Base-by-base conservation (phyloP, 2,329 filamentous ascomycete genomes). In the Colletotrichum cuscutae region DNA sequence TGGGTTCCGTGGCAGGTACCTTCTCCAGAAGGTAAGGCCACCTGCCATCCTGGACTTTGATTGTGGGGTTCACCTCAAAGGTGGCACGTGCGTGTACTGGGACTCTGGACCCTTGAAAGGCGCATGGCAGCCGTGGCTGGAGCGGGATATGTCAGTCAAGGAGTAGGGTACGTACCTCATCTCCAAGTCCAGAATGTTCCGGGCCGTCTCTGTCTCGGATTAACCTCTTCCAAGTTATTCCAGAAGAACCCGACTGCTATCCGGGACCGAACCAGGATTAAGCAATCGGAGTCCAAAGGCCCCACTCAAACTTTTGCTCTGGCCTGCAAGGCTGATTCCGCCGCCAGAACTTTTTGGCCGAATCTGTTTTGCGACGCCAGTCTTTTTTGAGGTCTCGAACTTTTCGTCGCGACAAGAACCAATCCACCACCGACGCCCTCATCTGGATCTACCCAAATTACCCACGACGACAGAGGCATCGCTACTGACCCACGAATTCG, bases 1-100 rank as follows among this genome's bases (percentile, higher is more conserved):
- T 74, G 67, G 66, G 67, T 65, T 65, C 71, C 63, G 68, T 68
- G 64, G 73, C 66, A 59, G 66, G 67, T 73, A 73, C 67, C 71
- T 57, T 64, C 67, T 62, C 35, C 32, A 49, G 53, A 26, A 54
- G 65, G 57, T 68, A 72, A 65, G 69, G 65, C 69, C 71, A 71
- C 71, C 61, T 69, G 66, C 67, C 58, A 62, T 53, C 54, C 61
- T 65, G 67, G 53, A 52, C 42, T 71, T 71, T 22, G 24, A 67
- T 24, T 71, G 71, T 73, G 71, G 71, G 71, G 71, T 71, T 71
- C 57, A 5, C 52, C n/a, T 60, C 28, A 28, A 28, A 9, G 22
- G n/a, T 65, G 67, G 68, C 71, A 73, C 71, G 67, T 73, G 71
- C 71, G 52, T 57, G 2, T 15, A 28, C n/a, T 65, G 62, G 26